These are phyloP conservation scores for Fistulinella prunicolor DNA, from an alignment of 768 basidiomycete genomes.

Conservation along the genomic window DNA sequence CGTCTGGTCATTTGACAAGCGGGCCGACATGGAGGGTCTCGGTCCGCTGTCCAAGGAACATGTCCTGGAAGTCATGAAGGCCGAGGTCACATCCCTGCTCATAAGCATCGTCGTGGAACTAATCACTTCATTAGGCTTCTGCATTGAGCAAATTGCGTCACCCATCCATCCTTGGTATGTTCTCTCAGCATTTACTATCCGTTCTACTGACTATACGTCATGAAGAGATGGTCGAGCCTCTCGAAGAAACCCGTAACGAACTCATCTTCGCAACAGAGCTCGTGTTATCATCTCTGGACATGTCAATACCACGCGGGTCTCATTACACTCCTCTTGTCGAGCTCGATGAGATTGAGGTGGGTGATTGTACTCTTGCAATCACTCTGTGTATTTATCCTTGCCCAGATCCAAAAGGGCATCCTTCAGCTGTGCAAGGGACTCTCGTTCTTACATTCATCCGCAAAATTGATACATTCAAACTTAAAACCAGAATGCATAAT, in stretches of 20 bases:
- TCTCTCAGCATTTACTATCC: not conserved
- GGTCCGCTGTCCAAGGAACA: slow-evolving; percentile 64
- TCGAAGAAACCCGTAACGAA: slow-evolving; percentile 89
- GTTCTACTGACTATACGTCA: slow-evolving; percentile 4
- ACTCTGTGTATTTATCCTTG: slow-evolving; percentile 7
- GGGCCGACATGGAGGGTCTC: slow-evolving; percentile 69
- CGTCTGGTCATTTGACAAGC: slow-evolving; percentile 92
- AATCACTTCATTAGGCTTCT: slow-evolving; percentile 55
- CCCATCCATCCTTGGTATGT: slow-evolving; percentile 84
- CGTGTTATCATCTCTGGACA: slow-evolving; percentile 74
- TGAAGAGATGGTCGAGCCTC: slow-evolving; percentile 93
- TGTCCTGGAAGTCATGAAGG: slow-evolving; percentile 81
- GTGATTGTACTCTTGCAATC: slow-evolving; percentile 17
- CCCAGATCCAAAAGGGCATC: slow-evolving; percentile 92
- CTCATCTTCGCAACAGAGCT: slow-evolving; percentile 94
- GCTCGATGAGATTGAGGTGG: slow-evolving; percentile 93
- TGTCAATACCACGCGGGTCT: slow-evolving; percentile 67
- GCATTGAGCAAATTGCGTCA: slow-evolving; percentile 84
- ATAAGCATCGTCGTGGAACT: slow-evolving; percentile 1
- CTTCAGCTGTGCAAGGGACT: slow-evolving; percentile 90
- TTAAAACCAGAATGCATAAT: slow-evolving; percentile 83
- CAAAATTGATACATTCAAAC: slow-evolving; percentile 89
- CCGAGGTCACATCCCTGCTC: slow-evolving; percentile 60
- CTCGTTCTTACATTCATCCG: slow-evolving; percentile 88
- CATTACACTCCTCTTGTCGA: slow-evolving; percentile 62